A percentile compares a stretch with the other conserved stretches of the same genome.
phyloP scores from a whole-genome alignment of 2,329 filamentous ascomycete species.

The Nothophoma quercina region DNA sequence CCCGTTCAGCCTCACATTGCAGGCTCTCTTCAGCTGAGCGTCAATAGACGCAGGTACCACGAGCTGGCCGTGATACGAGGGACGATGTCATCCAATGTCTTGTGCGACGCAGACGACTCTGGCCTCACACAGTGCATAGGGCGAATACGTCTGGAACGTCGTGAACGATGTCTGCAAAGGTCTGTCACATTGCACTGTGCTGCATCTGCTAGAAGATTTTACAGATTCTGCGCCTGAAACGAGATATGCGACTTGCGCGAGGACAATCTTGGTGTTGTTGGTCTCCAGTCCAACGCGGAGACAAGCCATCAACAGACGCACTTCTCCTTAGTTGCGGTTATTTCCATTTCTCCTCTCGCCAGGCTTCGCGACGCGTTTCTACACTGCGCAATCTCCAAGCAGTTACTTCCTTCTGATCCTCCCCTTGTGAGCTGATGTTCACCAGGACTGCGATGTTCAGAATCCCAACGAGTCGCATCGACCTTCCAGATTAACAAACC shows the following conservation, averaged over 20 bases:
- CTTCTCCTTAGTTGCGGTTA: constrained; percentile 1
- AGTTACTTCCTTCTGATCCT: neutral
- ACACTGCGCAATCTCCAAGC: neutral
- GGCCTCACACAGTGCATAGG: neutral
- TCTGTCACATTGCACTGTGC: neutral
- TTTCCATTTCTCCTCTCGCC: neutral
- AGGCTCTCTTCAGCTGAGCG: constrained; percentile 4
- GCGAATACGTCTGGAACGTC: neutral
- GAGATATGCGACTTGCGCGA: neutral
- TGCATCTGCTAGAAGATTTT: neutral
- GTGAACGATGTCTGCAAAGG: neutral
- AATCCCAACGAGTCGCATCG: neutral
- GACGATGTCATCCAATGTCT: constrained; percentile 14
- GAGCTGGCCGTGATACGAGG: constrained; percentile 3
- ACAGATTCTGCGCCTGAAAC: neutral
- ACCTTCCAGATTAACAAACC: constrained; percentile 9
- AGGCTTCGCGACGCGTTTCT: neutral
- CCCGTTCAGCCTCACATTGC: constrained; percentile 22
- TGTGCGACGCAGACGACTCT: neutral
- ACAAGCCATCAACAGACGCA: constrained; percentile 3
- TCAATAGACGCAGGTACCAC: constrained; percentile 27
- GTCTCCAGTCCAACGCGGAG: neutral
- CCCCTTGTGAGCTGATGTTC: neutral
- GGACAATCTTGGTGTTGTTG: neutral
- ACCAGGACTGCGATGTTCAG: neutral